Base-by-base conservation (phyloP, 1,284 basidiomycete genomes). In the Tylopilus sp. region DNA sequence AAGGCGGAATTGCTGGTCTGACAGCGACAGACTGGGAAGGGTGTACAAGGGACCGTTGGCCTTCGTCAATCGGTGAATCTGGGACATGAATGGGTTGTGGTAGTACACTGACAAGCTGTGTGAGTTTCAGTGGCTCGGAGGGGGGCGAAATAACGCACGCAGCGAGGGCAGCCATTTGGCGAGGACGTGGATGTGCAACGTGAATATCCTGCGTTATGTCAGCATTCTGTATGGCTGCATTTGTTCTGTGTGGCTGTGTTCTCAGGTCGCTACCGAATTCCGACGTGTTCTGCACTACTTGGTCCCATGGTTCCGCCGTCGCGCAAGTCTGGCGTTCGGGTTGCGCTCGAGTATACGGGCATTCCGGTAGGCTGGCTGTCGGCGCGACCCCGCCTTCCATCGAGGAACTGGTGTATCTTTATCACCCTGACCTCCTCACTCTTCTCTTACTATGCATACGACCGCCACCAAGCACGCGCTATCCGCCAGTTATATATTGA, bases 381-480 rank as follows among this genome's bases (percentile, higher is more conserved):
- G 74, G 90, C 91, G 75, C 87, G 90, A 33, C 93, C 92, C 12
- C 89, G 87, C 74, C 86, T 98, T 48, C 96, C 96, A 12, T 95
- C 93, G 5, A 88, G 94, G 70, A 98, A 98, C 78, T 96, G 94
- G 94, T 89, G 94, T 77, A 95, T 98, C 76, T 98, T 98, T 81
- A 85, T 95, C 69, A 85, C 89, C 42, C 82, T 95, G 71, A 90
- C 93, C 19, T 90, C 89, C 31, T 86, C 90, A 7, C 73, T 94
- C 58, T 77, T 90, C 12, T 92, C 90, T 37, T 86, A 89, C 66
- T 98, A 95, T 82, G 84, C 89, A 65, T 95, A 97, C 77, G 96
- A 98, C 85, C 88, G 95, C 33, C 82, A 85, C 70, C 84, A 95
- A 81, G 94, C 93, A 81, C 89, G 88, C 71, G 78, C 83, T 60